These are phyloP conservation scores for Penicillium alfredii DNA, from an alignment of 495 filamentous ascomycete species.

Conservation along the genomic window DNA sequence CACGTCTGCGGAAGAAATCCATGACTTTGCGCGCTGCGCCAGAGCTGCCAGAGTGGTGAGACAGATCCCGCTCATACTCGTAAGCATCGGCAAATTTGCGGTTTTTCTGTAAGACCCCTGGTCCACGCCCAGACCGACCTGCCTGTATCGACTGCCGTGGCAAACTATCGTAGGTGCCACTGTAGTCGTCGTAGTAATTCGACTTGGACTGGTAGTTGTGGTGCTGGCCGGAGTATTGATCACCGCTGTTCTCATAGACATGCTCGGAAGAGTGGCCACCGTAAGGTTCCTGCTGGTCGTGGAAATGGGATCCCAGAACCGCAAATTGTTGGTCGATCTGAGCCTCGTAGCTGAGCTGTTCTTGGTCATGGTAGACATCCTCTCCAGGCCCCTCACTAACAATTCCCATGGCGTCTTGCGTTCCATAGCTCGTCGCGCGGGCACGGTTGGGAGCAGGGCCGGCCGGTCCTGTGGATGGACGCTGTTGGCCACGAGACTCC, in stretches of 20 bases:
- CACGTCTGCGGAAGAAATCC: constrained; percentile 92
- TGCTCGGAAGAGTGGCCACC: constrained; percentile 30
- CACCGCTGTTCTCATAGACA: constrained; percentile 28
- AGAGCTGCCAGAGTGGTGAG: constrained; percentile 71
- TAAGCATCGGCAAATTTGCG: constrained; percentile 87
- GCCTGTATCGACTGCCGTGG: constrained; percentile 40
- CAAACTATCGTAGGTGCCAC: constrained; percentile 30
- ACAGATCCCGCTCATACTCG: constrained; percentile 61
- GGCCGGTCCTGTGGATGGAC: constrained; percentile 31
- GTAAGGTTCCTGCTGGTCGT: constrained; percentile 28
- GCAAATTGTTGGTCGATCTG: constrained; percentile 45
- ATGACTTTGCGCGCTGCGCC: constrained; percentile 88
- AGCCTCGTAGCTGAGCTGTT: constrained; percentile 36
- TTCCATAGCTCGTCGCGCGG: constrained; percentile 33
- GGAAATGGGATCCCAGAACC: constrained; percentile 31
- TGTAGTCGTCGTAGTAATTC: constrained; percentile 43
- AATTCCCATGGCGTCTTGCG: constrained; percentile 31
- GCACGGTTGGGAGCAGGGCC: constrained; percentile 14
- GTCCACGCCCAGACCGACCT: constrained; percentile 39
- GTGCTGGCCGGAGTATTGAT: constrained; percentile 34
- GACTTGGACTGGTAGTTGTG: constrained; percentile 38
- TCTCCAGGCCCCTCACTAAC: constrained; percentile 30
- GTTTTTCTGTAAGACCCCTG: constrained; percentile 70
- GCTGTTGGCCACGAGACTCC: constrained; percentile 23
- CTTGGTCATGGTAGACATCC: constrained; percentile 21